phyloP scores from a whole-genome alignment of 148 eudicot genomes.

The Salicornia ramosissima region DNA sequence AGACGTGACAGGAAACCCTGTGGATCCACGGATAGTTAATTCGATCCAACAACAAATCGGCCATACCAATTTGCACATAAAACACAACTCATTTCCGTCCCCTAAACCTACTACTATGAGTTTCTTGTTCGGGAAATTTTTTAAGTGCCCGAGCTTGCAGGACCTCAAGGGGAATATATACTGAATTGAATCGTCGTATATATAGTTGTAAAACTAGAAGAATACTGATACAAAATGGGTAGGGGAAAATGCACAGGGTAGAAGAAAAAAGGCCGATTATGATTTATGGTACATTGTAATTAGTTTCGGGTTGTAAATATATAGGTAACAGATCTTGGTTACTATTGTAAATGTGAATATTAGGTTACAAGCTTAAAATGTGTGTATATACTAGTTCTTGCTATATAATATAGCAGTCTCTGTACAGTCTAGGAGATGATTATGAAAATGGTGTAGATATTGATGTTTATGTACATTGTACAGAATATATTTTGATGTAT shows the following conservation, averaged over 20 bases:
- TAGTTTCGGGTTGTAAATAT: constrained; percentile 16
- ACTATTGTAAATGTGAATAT: constrained; percentile 11
- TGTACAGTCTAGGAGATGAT: no score
- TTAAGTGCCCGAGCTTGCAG: constrained; percentile 33
- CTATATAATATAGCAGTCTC: background rate
- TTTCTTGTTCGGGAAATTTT: constrained; percentile 60
- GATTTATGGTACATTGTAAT: background rate
- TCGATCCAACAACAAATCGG: constrained; percentile 63
- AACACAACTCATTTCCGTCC: constrained; percentile 33
- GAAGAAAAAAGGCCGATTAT: background rate
- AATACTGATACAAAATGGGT: constrained; percentile 7
- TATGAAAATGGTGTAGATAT: constrained; percentile 1
- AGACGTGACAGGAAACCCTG: constrained; percentile 66
- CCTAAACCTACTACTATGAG: constrained; percentile 47
- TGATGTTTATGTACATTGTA: background rate
- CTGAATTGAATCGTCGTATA: constrained; percentile 15
- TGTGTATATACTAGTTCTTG: background rate
- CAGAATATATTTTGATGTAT: background rate
- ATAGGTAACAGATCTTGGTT: background rate
- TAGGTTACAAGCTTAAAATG: background rate
- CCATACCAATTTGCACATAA: constrained; percentile 48
- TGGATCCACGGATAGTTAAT: constrained; percentile 49
- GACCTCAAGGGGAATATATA: constrained; percentile 18
- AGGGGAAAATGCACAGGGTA: constrained; percentile 9
- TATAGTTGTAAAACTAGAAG: constrained; percentile 3